phyloP scores from a whole-genome alignment of 2,329 filamentous ascomycete genomes.

The Colletotrichum horii region DNA sequence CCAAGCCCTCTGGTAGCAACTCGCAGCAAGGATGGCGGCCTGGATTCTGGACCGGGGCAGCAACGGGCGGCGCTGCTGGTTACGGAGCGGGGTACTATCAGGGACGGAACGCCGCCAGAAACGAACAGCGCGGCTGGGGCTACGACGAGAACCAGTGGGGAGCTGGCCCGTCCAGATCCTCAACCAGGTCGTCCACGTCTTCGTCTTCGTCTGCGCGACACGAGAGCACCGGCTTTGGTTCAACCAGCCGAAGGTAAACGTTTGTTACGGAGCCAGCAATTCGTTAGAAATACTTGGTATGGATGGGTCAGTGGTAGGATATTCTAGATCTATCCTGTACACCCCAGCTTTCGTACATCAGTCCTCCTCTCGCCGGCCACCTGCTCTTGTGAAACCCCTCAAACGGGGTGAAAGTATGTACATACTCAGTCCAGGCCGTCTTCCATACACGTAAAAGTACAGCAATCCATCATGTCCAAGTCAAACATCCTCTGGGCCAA shows the following conservation, averaged over 20 bases:
- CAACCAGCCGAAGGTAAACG: constrained; percentile 62
- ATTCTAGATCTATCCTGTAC: constrained; percentile 20
- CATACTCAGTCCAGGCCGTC: constrained; percentile 15
- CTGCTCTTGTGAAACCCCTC: neutral
- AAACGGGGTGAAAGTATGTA: constrained; percentile 11
- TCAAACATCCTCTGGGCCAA: constrained; percentile 5
- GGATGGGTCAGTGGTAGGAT: constrained; percentile 8
- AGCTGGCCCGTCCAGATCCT: constrained; percentile 38
- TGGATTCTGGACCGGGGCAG: constrained; percentile 77
- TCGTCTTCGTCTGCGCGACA: constrained; percentile 58
- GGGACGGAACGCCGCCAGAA: constrained; percentile 29
- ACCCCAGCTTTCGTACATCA: neutral
- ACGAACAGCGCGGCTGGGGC: constrained; percentile 28
- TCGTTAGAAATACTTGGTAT: neutral
- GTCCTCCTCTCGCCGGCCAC: neutral
- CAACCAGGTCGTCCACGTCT: constrained; percentile 45
- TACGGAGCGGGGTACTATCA: constrained; percentile 61
- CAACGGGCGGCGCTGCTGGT: constrained; percentile 71
- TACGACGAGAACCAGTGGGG: constrained; percentile 38
- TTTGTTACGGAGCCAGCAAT: neutral
- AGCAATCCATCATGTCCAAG: constrained; percentile 22
- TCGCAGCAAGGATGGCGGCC: constrained; percentile 66
- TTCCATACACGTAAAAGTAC: constrained; percentile 25
- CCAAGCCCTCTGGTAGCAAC: constrained; percentile 38
- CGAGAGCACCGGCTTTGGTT: constrained; percentile 76